A percentile compares a stretch with the other conserved stretches of the same genome.
Conservation (phyloP, 2,329 filamentous ascomycete species). For the Monosporascus sp. region DNA sequence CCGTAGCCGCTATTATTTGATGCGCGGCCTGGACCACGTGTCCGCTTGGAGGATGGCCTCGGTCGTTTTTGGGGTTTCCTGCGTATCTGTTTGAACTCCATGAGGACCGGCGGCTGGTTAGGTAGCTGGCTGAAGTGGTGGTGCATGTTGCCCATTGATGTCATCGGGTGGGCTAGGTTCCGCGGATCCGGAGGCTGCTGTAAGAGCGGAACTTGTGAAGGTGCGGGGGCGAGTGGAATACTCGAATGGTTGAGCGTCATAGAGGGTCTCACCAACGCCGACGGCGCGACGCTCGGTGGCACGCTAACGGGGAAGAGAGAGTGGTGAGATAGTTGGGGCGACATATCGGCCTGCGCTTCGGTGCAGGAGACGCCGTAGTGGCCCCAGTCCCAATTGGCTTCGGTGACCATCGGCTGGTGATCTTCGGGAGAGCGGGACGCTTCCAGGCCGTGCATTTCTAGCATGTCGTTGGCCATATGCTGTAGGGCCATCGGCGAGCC, state of each 20-base stretch:
- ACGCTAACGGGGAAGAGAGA: conserved; percentile 12
- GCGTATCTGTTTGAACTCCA: conserved; percentile 7
- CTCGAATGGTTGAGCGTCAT: conserved; percentile 10
- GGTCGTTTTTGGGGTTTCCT: conserved; percentile 15
- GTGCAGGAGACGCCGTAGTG: conserved; percentile 31
- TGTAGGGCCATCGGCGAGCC: conserved; percentile 42
- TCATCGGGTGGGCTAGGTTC: conserved; percentile 12
- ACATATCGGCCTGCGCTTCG: conserved; percentile 22
- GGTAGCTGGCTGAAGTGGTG: conserved; percentile 9
- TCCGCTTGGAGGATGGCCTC: conserved; percentile 13
- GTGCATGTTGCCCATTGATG: conserved; percentile 13
- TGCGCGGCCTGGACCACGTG: conserved; percentile 8
- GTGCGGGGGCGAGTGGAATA: conserved; percentile 16
- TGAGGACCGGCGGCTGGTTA: conserved; percentile 9
- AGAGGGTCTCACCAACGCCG: conserved; percentile 14
- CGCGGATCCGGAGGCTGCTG: conserved; percentile 16
- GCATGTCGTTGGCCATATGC: conserved; percentile 31
- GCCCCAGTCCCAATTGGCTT: conserved; percentile 31
- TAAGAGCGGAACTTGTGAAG: conserved; percentile 17
- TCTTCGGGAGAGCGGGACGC: conserved; percentile 23
- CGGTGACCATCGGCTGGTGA: conserved; percentile 26
- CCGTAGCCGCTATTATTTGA: conserved; percentile 5
- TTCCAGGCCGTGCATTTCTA: conserved; percentile 35
- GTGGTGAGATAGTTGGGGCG: conserved; percentile 22
- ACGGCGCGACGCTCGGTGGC: conserved; percentile 16